Evolutionary conservation across 345 rosid species (phyloP).

Genomic region (Eucalyptus brandiana): DNA sequence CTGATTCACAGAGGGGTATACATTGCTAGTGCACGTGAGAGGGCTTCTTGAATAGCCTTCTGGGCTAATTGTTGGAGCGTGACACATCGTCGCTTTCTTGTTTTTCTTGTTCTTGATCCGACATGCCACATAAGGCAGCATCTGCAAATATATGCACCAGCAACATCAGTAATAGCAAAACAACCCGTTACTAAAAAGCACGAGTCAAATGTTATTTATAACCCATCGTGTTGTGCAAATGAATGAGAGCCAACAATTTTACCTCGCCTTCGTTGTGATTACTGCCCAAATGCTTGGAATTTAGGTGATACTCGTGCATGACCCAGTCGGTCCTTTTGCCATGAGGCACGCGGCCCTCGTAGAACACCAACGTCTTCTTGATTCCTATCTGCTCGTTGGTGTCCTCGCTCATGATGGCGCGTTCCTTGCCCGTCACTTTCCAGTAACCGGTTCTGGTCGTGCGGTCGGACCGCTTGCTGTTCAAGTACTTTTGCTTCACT

Average conservation of each 20-base stretch:
- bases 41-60: background rate
- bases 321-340: constrained; percentile 20
- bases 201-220: background rate
- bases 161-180: background rate
- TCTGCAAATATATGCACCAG: background rate
- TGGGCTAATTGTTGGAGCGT: background rate
- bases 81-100: background rate
- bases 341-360: background rate
- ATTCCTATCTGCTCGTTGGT: constrained; percentile 9
- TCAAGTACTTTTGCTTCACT: constrained; percentile 1
- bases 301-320: constrained; percentile 19
- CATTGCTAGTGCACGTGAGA: background rate
- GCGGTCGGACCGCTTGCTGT: constrained; percentile 4
- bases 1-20: background rate
- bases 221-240: background rate
- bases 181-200: background rate
- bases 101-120: background rate
- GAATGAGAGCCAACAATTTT: background rate
- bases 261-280: background rate
- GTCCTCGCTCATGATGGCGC: background rate
- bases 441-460: constrained; percentile 25
- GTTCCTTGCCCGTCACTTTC: constrained; percentile 30
- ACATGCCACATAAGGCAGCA: background rate
- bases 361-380: constrained; percentile 29
- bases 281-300: background rate